Percentiles rank a stretch among this genome's conserved stretches.
phyloP scores from a whole-genome alignment of 2,329 filamentous ascomycete species.

The Cercospora sesami region DNA sequence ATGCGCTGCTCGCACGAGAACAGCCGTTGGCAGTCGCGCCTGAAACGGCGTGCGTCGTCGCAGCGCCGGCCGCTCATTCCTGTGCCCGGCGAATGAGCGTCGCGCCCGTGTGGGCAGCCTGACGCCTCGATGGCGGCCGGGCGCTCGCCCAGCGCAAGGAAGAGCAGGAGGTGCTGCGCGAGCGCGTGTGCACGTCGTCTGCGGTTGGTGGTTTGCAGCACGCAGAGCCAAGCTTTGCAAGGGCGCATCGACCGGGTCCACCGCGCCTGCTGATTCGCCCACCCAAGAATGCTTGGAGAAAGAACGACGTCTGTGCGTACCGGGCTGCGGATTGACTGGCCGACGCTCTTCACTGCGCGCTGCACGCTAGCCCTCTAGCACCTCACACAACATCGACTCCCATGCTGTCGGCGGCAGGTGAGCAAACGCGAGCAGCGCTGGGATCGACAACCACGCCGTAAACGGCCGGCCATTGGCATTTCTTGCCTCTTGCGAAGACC shows the following conservation, averaged over 20 bases:
- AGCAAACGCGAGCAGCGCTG: background rate
- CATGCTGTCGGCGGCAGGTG: background rate
- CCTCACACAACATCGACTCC: slow-evolving; percentile 13
- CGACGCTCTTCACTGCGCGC: slow-evolving; percentile 15
- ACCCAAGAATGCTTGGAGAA: background rate
- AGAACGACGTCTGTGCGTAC: background rate
- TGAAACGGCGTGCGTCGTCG: slow-evolving; percentile 13
- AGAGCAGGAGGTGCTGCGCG: slow-evolving; percentile 7
- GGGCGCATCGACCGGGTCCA: background rate
- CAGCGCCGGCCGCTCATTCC: slow-evolving; percentile 19
- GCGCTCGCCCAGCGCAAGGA: slow-evolving; percentile 14
- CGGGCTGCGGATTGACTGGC: slow-evolving; percentile 12
- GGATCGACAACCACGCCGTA: background rate
- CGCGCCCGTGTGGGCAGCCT: background rate
- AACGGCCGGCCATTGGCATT: background rate
- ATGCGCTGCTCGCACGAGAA: slow-evolving; percentile 21
- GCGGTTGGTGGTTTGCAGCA: slow-evolving; percentile 1
- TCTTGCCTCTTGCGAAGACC: background rate
- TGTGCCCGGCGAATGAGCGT: slow-evolving; percentile 21
- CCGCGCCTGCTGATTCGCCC: slow-evolving; percentile 1
- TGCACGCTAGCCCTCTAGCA: slow-evolving; percentile 17
- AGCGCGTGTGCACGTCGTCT: background rate
- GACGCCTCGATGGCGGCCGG: background rate
- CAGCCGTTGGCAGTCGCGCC: slow-evolving; percentile 15
- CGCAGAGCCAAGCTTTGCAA: slow-evolving; percentile 10